phyloP scores from a whole-genome alignment of 2,329 filamentous ascomycete genomes.

The Thielaviopsis euricoi region DNA sequence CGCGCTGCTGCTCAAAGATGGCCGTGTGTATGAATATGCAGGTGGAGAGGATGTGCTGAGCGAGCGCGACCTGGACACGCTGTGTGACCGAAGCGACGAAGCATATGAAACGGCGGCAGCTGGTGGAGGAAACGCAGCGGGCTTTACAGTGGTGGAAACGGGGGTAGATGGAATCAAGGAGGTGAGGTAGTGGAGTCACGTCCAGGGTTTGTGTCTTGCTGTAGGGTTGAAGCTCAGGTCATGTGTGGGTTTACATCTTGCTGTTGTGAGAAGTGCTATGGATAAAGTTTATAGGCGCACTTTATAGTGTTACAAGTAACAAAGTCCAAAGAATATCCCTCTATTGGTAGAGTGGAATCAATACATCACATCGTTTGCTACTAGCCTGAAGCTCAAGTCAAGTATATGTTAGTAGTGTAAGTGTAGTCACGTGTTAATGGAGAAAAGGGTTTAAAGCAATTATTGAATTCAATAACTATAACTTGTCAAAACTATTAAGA shows the following conservation, averaged over 20 bases:
- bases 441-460: neutral
- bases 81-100: conserved; percentile 58
- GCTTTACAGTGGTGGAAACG: conserved; percentile 71
- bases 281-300: no score
- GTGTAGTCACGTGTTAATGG: no score
- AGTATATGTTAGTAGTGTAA: no score
- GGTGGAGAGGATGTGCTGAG: conserved; percentile 49
- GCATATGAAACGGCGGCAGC: conserved; percentile 58
- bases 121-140: conserved; percentile 55
- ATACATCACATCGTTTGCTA: no score
- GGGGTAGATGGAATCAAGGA: conserved; percentile 33
- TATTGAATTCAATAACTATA: neutral
- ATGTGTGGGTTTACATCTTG: no score
- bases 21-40: conserved; percentile 42
- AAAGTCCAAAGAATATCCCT: no score
- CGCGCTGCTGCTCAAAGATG: conserved; percentile 53
- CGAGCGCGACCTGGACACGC: conserved; percentile 56
- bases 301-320: no score
- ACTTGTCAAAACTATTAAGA: neutral
- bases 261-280: no score
- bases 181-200: neutral
- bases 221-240: no score
- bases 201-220: neutral
- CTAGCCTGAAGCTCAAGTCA: no score
- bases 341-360: no score